Base-by-base conservation (phyloP, 371 early-diverging fungal genomes). In the Batrachochytrium dendrobatidis region DNA sequence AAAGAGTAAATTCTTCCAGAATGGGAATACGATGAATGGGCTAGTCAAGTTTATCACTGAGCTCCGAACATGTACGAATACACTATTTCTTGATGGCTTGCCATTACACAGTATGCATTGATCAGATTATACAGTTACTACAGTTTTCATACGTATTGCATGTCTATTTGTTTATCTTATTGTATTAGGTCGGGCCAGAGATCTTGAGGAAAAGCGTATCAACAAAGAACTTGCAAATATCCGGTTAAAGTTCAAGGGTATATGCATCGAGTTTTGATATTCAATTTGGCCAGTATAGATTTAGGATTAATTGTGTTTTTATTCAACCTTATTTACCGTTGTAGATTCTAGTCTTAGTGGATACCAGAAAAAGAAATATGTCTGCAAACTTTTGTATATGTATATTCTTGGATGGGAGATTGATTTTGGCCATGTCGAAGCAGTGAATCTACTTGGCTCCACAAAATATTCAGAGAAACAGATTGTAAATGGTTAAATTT, bases 181-280 rank as follows among this genome's bases (percentile, higher is more conserved):
- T n/a, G n/a, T n/a, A n/a, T n/a, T n/a, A 96, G 97, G 97, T 72
- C 89, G 95, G 45, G 90, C 93, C 39, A 82, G 90, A 48, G 98
- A 97, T 65, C 80, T 90, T 53, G 98, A 98, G 69, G 95, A 95
- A 72, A 92, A 93, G 74, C 80, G 98, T 53, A 90, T 98, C 62
- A 97, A 98, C 78, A 97, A 95, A 69, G 98, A 98, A 76, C 83
- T 98, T 82, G 95, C 96, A 61, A 95, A 98, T 76, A 97, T 97
- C 64, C 83, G 98, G 18, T 77, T 91, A 18, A 96, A 98, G 73
- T 98, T 98, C 76, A 94, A 94, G 83, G 93, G 94, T 93, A 69
- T 53, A 15, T 28, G 29, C 28, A 5, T 25, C 26, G 46, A 5
- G 35, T n/a, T n/a, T n/a, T 43, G 61, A 17, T 18, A 34, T 30